Percentiles rank a stretch among this genome's conserved stretches.
Evolutionary conservation across 352 stramenopile species (phyloP).

Genomic region (Pythium guiyangense): DNA sequence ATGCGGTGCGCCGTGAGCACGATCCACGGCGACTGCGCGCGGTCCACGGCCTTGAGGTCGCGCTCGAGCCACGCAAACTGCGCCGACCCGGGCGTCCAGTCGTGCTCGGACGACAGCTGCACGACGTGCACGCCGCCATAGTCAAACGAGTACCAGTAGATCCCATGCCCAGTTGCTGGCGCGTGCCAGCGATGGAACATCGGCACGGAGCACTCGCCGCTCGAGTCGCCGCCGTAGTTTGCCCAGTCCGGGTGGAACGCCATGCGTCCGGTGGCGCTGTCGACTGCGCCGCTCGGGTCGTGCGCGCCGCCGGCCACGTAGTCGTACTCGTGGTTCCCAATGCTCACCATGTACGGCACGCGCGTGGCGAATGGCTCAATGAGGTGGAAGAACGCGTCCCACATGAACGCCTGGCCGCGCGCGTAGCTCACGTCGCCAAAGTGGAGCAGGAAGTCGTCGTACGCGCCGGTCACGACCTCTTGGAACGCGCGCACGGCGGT

Average conservation of each 20-base stretch:
- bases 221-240: conserved; percentile 59
- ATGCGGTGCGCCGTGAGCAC: conserved; percentile 89
- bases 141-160: conserved; percentile 90
- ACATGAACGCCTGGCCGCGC: conserved; percentile 47
- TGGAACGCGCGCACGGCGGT: conserved; percentile 49
- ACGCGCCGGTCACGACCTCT: conserved; percentile 47
- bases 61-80: conserved; percentile 86
- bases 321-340: conserved; percentile 78
- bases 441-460: conserved; percentile 69
- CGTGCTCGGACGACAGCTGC: conserved; percentile 89
- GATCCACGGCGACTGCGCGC: conserved; percentile 86
- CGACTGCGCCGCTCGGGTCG: conserved; percentile 43
- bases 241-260: conserved; percentile 63
- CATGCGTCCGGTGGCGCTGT: conserved; percentile 15
- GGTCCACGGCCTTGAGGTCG: conserved; percentile 76
- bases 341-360: conserved; percentile 75
- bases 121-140: conserved; percentile 87
- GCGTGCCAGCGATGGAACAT: conserved; percentile 65
- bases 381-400: conserved; percentile 74
- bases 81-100: conserved; percentile 75
- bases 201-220: conserved; percentile 59
- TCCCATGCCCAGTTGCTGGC: conserved; percentile 51
- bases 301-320: conserved; percentile 47
- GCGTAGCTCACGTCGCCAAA: conserved; percentile 55
- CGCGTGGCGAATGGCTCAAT: conserved; percentile 64